Evolutionary conservation across 805 yeast genomes (phyloP), one percentile per base, ranked within the genome.

Genomic region (Cyberlindnera mrakii): DNA sequence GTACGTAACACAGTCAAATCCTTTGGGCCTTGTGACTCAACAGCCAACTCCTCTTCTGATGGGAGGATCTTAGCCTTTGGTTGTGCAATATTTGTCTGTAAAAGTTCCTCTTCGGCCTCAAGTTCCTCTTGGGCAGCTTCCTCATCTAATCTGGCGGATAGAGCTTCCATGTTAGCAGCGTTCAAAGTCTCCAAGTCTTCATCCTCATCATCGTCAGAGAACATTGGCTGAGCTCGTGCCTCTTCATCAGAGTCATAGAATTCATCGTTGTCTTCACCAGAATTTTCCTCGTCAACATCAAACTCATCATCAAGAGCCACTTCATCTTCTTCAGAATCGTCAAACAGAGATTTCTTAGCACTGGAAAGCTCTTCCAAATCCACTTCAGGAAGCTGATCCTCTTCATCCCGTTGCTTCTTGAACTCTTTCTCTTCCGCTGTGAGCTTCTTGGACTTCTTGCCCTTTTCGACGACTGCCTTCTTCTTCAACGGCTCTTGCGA

Each of bases 1-100:
- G 96, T 87, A 66, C 98, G 80, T 7, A 86, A 75, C 55, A 85
- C 72, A 7, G 89, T 85, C 39, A 90, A 73, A 61, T 89, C 96
- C 52, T 80, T 80, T 37, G 88, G 82, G 14, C 72, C 74, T 43
- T 68, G 64, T 27, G 70, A 69, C 51, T 71, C 72, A 29, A 54
- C 43, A 42, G 72, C 75, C 43, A 68, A 74, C 54, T 81, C 85
- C 58, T 81, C 87, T 20, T 66, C 78, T 3, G 82, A 69, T 32
- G 96, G 96, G 47, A 89, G 72, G 27, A 88, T 74, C 54, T 77
- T 71, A 19, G 95, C 93, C 62, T 86, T 72, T 50, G 93, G 91
- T 59, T 84, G 86, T 36, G 63, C 60, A 33, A 68, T 66, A 44
- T 76, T 75, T 5, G 76, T 75, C 53, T 80, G 80, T 41, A 81